phyloP scores from a whole-genome alignment of 148 eudicot species.

The Euryodendron excelsum region DNA sequence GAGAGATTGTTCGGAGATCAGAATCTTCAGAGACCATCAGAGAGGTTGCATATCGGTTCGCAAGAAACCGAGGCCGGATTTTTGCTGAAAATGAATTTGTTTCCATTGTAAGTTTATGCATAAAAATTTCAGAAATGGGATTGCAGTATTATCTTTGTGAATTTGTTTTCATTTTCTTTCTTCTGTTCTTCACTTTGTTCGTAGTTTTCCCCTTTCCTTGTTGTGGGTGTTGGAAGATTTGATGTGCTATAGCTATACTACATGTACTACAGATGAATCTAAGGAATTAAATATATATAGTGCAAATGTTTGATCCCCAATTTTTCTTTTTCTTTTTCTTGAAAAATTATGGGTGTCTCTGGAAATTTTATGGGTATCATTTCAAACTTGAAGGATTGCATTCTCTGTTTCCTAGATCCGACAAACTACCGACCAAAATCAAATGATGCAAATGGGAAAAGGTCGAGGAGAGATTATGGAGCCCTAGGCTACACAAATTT shows the following conservation, averaged over 20 bases:
- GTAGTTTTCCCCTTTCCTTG: neutral
- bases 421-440: too few species aligned
- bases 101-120: neutral
- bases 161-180: neutral
- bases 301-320: neutral
- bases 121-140: neutral
- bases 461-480: too few species aligned
- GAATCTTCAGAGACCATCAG: conserved; percentile 73
- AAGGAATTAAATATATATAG: neutral
- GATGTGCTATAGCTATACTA: neutral
- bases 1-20: conserved; percentile 78
- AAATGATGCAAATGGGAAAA: too few species aligned
- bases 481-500: too few species aligned
- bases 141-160: neutral
- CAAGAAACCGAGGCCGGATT: conserved; percentile 55
- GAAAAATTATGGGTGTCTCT: neutral
- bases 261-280: neutral
- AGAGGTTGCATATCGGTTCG: conserved; percentile 64
- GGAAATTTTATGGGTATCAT: too few species aligned
- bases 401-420: too few species aligned
- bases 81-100: conserved; percentile 37
- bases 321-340: neutral
- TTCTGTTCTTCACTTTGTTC: conserved; percentile 3
- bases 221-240: conserved; percentile 7
- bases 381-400: too few species aligned